A percentile compares a stretch with the other conserved stretches of the same genome.
Evolutionary conservation across 108 stramenopile species (phyloP).

Genomic region (Fistulifera pelliculosa): DNA sequence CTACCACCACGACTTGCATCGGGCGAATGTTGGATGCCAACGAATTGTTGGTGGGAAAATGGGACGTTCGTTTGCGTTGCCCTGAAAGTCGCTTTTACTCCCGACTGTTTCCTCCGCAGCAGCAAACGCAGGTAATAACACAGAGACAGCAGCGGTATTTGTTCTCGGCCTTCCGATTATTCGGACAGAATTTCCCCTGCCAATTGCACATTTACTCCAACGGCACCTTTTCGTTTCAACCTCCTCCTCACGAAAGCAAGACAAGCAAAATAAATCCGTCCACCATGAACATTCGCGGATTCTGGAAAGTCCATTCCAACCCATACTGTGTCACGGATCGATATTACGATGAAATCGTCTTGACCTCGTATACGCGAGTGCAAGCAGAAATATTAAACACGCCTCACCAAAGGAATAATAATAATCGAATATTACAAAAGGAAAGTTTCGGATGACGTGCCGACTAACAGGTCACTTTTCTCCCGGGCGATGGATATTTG

Average conservation of each 20-base stretch:
- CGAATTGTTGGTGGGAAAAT: too few relatives aligned
- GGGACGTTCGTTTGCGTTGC: too few relatives aligned
- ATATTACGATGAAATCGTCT: conserved; percentile 50
- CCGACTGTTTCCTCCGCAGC: too few relatives aligned
- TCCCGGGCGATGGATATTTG: too few relatives aligned
- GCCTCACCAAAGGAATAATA: too few relatives aligned
- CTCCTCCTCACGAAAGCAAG: not conserved
- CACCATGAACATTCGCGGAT: conserved; percentile 28
- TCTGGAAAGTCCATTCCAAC: conserved; percentile 57
- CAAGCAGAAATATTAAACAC: not conserved
- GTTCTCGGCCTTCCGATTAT: too few relatives aligned
- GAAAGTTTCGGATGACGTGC: not conserved
- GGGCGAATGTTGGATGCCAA: too few relatives aligned
- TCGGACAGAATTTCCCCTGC: conserved; percentile 1
- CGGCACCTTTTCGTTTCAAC: conserved; percentile 31
- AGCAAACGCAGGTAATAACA: too few relatives aligned
- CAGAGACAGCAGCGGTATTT: too few relatives aligned
- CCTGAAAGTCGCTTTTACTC: too few relatives aligned
- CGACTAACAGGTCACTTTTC: not conserved
- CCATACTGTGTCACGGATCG: conserved; percentile 82
- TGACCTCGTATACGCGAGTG: conserved; percentile 46
- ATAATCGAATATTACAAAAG: too few relatives aligned
- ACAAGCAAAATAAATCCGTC: not conserved
- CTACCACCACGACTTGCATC: too few relatives aligned
- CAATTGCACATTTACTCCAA: conserved; percentile 24